Evolutionary conservation across 1,284 basidiomycete genomes (phyloP).

Genomic region (Melampsora occidentalis): DNA sequence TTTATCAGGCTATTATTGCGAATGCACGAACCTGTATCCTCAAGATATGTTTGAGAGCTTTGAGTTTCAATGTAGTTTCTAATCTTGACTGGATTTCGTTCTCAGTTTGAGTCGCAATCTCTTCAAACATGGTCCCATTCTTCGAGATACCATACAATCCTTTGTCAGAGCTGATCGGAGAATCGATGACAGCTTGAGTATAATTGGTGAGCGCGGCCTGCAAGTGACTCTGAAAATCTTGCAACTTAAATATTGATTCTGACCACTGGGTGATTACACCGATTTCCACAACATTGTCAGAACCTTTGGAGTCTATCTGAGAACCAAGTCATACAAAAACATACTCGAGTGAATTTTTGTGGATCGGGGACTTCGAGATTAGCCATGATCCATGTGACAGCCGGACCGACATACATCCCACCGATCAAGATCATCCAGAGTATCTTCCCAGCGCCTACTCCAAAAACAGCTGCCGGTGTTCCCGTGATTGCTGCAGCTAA

Average conservation of each 20-base stretch:
- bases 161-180: constrained; percentile 31
- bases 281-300: background rate
- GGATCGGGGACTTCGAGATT: constrained; percentile 38
- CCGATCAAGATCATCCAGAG: constrained; percentile 31
- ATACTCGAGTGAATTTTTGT: constrained; percentile 33
- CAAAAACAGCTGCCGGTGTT: constrained; percentile 32
- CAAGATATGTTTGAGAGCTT: constrained; percentile 33
- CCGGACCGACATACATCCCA: constrained; percentile 24
- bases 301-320: background rate
- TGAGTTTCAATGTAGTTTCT: constrained; percentile 35
- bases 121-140: constrained; percentile 26
- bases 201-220: constrained; percentile 33
- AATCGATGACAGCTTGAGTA: constrained; percentile 28
- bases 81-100: constrained; percentile 20
- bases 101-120: constrained; percentile 10
- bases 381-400: constrained; percentile 12
- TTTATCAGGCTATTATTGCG: background rate
- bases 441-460: constrained; percentile 7
- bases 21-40: constrained; percentile 29
- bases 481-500: constrained; percentile 30
- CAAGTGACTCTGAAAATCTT: constrained; percentile 39
- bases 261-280: constrained; percentile 16
- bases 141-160: constrained; percentile 35
- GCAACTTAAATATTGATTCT: constrained; percentile 30
- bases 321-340: background rate